Percentiles rank a stretch among this genome's conserved stretches.
Conservation (phyloP, 305 asterid genomes). For the Solanum chacoense region DNA sequence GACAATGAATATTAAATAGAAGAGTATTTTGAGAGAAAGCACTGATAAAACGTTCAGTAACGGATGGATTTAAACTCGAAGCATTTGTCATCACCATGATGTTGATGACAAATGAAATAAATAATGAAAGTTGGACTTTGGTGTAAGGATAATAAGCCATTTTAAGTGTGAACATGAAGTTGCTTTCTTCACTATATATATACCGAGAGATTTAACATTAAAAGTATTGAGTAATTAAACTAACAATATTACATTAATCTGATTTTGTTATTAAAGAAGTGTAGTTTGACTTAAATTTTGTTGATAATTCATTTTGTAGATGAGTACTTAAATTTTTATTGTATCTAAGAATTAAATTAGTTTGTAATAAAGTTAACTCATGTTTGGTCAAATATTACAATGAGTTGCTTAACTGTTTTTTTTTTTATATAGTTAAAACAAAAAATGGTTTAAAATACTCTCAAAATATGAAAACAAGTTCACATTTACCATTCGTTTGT, state of each 20-base stretch:
- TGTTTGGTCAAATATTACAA: too few species aligned
- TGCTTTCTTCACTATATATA: background rate
- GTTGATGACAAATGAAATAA: background rate
- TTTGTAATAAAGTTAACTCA: background rate
- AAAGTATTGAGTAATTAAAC: background rate
- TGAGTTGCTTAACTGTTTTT: too few species aligned
- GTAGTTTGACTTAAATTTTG: background rate
- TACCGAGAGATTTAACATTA: background rate
- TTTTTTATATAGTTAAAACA: too few species aligned
- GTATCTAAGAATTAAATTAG: background rate
- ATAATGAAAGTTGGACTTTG: background rate
- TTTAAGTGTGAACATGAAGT: background rate
- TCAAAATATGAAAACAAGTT: too few species aligned
- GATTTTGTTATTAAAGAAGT: background rate
- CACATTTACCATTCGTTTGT: background rate
- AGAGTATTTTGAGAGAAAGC: background rate
- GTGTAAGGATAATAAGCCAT: background rate
- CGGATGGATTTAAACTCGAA: background rate
- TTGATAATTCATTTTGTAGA: background rate
- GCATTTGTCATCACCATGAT: background rate
- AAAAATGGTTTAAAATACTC: too few species aligned
- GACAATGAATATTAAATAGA: background rate
- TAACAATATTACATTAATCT: background rate
- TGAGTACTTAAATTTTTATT: background rate
- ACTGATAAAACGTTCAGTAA: background rate